Evolutionary conservation across 805 yeast genomes (phyloP), one percentile per base, ranked within the genome.

Genomic region (Hagleromyces aurorensis): DNA sequence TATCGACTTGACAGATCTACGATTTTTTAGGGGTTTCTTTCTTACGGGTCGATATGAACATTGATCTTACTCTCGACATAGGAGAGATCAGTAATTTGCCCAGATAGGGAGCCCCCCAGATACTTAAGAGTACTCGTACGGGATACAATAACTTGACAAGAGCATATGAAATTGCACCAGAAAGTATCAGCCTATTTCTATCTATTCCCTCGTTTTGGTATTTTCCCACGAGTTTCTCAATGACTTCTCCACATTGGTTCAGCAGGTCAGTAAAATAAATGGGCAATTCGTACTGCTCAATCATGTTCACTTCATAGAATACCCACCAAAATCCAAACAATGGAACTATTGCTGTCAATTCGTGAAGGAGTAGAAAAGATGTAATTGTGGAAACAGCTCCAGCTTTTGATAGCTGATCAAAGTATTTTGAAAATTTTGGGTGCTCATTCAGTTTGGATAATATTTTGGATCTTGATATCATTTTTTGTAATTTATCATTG

Each of bases 101-200:
- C 25, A 52, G 23, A 21, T 40, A 48, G 13, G 62, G 62, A 5
- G 62, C 59, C 10, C 46, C 55, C 55, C 59, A 55, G 2, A 57
- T 30, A 36, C 59, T 53, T 6, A 49, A 10, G 12, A 55, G 24
- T 1, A 56, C 46, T 35, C 62, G 37, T 2, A 44, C 19, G 1
- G 62, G 62, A n/a, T 55, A 54, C 7, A 60, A 33, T 7, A 64
- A 44, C 44, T 82, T 82, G 8, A 80, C 84, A 4, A 77, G 56
- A 4, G 77, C 78, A 44, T 75, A 83, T 0, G 93, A 75, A 15
- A 79, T 66, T 0, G 87, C 86, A 7, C 93, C 93, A 40, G 80
- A 82, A 41, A 75, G 50, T 5, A 82, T 57, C 16, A 78, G 49
- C 28, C 62, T 61, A 26, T 78, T 62, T 38, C 75, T 72, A 19